These are phyloP conservation scores for Coprinopsis sp. DNA, from an alignment of 768 basidiomycete species.

Conservation along the genomic window DNA sequence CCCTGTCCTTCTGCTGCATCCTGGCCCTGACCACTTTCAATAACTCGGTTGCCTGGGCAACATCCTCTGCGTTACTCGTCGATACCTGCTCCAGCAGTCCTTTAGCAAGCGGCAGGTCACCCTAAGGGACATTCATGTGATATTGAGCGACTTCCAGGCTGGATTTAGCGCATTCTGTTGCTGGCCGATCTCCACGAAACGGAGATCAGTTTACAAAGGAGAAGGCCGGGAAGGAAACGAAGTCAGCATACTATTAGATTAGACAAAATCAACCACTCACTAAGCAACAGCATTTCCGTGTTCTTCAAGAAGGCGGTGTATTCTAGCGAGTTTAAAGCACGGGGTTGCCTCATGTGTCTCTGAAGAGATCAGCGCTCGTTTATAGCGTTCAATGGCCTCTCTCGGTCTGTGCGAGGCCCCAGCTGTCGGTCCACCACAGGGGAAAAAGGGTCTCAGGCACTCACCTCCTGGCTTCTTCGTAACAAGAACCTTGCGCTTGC, in stretches of 20 bases:
- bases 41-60: slow-evolving; percentile 65
- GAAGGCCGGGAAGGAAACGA: slow-evolving; percentile 15
- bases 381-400: slow-evolving; percentile 89
- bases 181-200: slow-evolving; percentile 52
- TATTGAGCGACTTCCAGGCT: slow-evolving; percentile 80
- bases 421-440: not conserved
- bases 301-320: slow-evolving; percentile 67
- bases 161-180: slow-evolving; percentile 81
- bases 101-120: slow-evolving; percentile 65
- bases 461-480: slow-evolving; percentile 85
- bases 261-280: slow-evolving; percentile 70
- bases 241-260: slow-evolving; percentile 50
- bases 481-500: slow-evolving; percentile 92
- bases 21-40: slow-evolving; percentile 51
- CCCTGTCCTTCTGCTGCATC: slow-evolving; percentile 27
- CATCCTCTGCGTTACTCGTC: slow-evolving; percentile 78
- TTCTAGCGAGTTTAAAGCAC: slow-evolving; percentile 66
- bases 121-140: slow-evolving; percentile 57
- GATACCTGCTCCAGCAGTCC: slow-evolving; percentile 73
- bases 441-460: slow-evolving; percentile 8
- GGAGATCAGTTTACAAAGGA: slow-evolving; percentile 19
- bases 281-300: slow-evolving; percentile 66
- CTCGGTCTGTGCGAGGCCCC: slow-evolving; percentile 51
- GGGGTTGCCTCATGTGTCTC: slow-evolving; percentile 73
- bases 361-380: slow-evolving; percentile 80